Percentiles rank a stretch among this genome's conserved stretches.
phyloP scores from a whole-genome alignment of 768 basidiomycete genomes.

The Chiua virens region DNA sequence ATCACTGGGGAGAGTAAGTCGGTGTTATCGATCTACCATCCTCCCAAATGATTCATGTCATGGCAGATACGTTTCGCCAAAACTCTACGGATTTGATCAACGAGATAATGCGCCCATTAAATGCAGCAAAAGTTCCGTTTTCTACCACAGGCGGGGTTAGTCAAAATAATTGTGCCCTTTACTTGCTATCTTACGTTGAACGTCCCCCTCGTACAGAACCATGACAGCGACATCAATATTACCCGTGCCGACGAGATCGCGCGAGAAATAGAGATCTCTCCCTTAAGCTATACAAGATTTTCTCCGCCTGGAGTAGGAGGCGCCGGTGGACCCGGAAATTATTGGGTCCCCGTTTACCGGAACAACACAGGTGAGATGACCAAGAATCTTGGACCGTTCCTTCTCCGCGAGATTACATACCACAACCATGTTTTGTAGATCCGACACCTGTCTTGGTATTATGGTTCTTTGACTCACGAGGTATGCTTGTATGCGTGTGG shows the following conservation, averaged over 20 bases:
- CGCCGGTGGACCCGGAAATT: slow-evolving; percentile 61
- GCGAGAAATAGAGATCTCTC: slow-evolving; percentile 57
- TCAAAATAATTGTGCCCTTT: neutral
- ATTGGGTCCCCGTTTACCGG: slow-evolving; percentile 72
- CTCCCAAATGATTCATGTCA: neutral
- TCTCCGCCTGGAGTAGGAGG: slow-evolving; percentile 66
- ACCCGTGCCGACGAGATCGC: slow-evolving; percentile 65
- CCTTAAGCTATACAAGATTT: slow-evolving; percentile 59
- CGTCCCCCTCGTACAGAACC: slow-evolving; percentile 50
- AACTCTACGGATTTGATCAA: slow-evolving; percentile 70
- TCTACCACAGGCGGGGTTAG: slow-evolving; percentile 68
- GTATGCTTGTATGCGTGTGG: slow-evolving; percentile 29
- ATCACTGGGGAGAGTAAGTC: slow-evolving; percentile 66
- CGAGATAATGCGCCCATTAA: slow-evolving; percentile 60
- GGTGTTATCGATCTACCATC: neutral
- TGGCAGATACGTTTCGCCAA: slow-evolving; percentile 59
- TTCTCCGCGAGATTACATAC: neutral
- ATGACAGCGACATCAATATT: slow-evolving; percentile 73
- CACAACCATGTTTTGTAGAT: slow-evolving; percentile 22
- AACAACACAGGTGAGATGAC: slow-evolving; percentile 29
- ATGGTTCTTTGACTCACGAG: slow-evolving; percentile 79
- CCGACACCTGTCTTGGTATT: slow-evolving; percentile 53
- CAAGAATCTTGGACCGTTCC: neutral
- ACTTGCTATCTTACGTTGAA: neutral
- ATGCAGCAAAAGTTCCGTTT: slow-evolving; percentile 57